Evolutionary conservation across 257 asterid genomes (phyloP), one percentile per base, ranked within the genome.

Genomic region (Eustoma russellianum): DNA sequence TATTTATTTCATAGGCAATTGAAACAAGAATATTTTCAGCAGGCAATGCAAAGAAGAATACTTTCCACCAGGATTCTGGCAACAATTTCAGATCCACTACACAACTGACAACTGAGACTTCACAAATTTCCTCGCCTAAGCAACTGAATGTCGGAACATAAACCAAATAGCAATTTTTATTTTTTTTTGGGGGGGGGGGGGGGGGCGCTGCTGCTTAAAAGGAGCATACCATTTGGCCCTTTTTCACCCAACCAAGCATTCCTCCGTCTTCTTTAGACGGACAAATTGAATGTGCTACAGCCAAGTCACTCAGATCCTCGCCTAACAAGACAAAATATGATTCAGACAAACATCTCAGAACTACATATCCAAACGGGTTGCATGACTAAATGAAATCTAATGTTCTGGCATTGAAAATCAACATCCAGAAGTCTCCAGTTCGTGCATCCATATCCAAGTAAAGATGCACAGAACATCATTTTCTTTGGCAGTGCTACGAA

Each of bases 161-260:
- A 63, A 68, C 33, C 48, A 41, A 35, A 41, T 53, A 10, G 38
- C n/a, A 18, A 18, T 12, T 3, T n/a, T n/a, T n/a, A n/a, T n/a
- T n/a, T n/a, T n/a, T n/a, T n/a, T n/a, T n/a, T n/a, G n/a, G n/a
- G n/a, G n/a, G n/a, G n/a, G n/a, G n/a, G n/a, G n/a, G n/a, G n/a
- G n/a, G n/a, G 48, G 51, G 33, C 64, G 55, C 51, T 52, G 52
- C 62, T 30, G 60, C 50, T 46, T 46, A 60, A 46, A 52, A 58
- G 59, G 33, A 72, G 43, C 93, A 55, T 82, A 91, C 98, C 98
- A 91, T 87, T 77, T 91, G 96, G 28, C 96, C 98, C 80, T 72
- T 91, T 67, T 81, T 77, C 74, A 91, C 98, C 98, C 98, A 91
- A 66, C 98, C 98, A 69, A 91, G 98, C 96, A 87, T 87, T 46